A percentile compares a stretch with the other conserved stretches of the same genome.
Evolutionary conservation across 176 grass and related monocot species (phyloP).

Genomic region (Zizania latifolia): DNA sequence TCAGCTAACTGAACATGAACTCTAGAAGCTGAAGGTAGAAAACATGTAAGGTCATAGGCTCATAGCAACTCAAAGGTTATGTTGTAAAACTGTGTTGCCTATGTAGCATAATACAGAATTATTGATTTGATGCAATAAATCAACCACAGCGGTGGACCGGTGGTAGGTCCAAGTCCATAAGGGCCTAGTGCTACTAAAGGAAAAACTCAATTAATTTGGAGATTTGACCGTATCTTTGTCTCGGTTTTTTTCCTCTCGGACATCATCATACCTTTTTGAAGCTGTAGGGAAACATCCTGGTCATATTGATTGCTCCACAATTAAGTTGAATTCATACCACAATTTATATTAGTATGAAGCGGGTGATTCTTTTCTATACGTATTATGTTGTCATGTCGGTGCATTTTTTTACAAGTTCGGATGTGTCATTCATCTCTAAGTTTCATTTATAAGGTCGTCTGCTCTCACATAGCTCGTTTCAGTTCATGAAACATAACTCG

Average conservation of each 20-base stretch:
- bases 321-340: neutral
- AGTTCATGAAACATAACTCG: neutral
- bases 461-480: neutral
- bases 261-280: neutral
- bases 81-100: neutral
- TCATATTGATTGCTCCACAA: neutral
- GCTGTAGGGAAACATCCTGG: neutral
- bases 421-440: neutral
- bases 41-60: neutral
- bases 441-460: neutral
- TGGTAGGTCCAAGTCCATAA: neutral
- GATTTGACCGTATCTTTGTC: neutral
- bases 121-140: neutral
- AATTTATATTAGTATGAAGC: constrained; percentile 1
- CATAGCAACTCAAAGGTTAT: neutral
- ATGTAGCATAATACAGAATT: neutral
- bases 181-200: neutral
- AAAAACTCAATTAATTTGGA: neutral
- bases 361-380: neutral
- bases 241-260: no score
- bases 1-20: neutral
- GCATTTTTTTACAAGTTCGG: neutral
- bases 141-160: neutral
- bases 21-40: neutral
- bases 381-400: neutral